Base-by-base conservation (phyloP, 2,329 filamentous ascomycete species). In the Chrysoporthe cubensis region DNA sequence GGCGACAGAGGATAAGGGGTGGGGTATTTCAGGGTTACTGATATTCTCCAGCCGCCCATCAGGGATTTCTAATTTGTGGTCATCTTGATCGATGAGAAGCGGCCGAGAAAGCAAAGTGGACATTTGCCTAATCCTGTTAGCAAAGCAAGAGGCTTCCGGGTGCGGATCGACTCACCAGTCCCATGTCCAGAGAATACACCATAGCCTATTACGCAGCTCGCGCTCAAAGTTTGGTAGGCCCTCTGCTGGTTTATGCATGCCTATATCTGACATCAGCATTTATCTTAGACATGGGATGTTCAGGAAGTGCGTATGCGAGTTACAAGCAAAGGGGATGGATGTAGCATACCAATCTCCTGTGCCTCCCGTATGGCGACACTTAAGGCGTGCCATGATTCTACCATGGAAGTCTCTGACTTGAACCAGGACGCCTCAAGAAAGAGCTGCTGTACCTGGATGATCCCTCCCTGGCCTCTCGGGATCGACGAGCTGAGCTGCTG, bases 321-420 rank as follows among this genome's bases (percentile, higher is more conserved):
- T 40, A 21, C 21, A 54, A n/a, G n/a, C n/a, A n/a, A 32, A 26
- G 26, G 2, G 26, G 26, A 11, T 6, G 37, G 18, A 14, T 8
- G 4, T 9, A 34, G 42, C 63, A 13, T 75, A 80, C 81, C 82
- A 59, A 83, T 74, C 70, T 85, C 83, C 71, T 84, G 82, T 0
- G 82, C 83, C 56, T 82, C 80, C 7, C 80, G 80, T 42, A 85
- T 81, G 2, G 80, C 78, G 63, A 74, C 74, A 21, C 78, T 76
- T 9, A 85, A 70, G 2, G 79, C 73, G 75, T 84, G 82, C 83
- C 83, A 85, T 0, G 83, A 78, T 42, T 84, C 81, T 1, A 82
- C 78, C 71, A 83, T 84, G 26, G 78, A 76, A 16, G 79, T 80
- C 66, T 83, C 81, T 3, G 79, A 79, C 68, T 84, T 84, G 56